Conservation (phyloP, 2,329 filamentous ascomycete genomes). For the Oidium heveae region DNA sequence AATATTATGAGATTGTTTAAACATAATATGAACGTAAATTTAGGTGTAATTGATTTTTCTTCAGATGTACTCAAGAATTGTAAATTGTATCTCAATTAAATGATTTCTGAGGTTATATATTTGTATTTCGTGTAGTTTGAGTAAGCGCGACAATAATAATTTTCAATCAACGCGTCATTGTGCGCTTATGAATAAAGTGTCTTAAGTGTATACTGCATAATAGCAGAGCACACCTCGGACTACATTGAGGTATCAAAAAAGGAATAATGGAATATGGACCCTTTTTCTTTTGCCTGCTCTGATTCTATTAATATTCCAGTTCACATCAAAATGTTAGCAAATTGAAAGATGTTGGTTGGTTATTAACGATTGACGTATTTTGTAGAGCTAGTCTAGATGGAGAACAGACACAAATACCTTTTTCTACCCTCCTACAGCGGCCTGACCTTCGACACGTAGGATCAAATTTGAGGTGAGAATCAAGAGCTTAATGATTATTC, state of each 20-base stretch:
- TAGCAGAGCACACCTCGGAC: too few relatives aligned
- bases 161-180: too few relatives aligned
- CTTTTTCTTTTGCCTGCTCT: slow-evolving; percentile 85
- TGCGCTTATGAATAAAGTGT: too few relatives aligned
- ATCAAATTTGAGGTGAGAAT: slow-evolving; percentile 45
- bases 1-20: too few relatives aligned
- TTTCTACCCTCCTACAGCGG: slow-evolving; percentile 52
- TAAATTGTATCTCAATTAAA: too few relatives aligned
- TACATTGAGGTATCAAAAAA: background rate
- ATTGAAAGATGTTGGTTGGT: background rate
- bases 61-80: too few relatives aligned
- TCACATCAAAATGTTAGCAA: slow-evolving; percentile 33
- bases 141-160: too few relatives aligned
- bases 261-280: slow-evolving; percentile 41
- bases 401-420: slow-evolving; percentile 46
- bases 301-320: slow-evolving; percentile 55
- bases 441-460: slow-evolving; percentile 69
- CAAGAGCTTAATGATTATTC: slow-evolving; percentile 5
- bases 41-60: too few relatives aligned
- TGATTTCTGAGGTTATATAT: too few relatives aligned
- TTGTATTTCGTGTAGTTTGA: too few relatives aligned
- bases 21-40: too few relatives aligned
- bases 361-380: slow-evolving; percentile 11
- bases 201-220: too few relatives aligned
- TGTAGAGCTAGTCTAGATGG: slow-evolving; percentile 51